A percentile compares a stretch with the other conserved stretches of the same genome.
Conservation (phyloP, 352 stramenopile genomes). For the Phytophthora quininea region DNA sequence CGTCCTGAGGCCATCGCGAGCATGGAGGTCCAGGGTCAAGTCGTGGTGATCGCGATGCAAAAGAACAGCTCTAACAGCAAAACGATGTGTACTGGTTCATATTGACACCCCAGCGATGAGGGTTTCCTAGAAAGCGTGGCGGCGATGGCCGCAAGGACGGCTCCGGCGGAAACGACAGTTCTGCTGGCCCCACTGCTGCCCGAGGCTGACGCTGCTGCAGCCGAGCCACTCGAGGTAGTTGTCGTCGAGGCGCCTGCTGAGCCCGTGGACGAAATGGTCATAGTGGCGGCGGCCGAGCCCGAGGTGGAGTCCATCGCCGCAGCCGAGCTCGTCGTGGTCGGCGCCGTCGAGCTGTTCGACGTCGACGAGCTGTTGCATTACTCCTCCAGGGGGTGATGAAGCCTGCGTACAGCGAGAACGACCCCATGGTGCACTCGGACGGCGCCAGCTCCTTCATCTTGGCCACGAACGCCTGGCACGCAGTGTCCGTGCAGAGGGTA, state of each 20-base stretch:
- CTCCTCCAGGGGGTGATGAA: constrained; percentile 33
- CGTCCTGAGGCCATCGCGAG: constrained; percentile 1
- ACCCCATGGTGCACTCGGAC: constrained; percentile 37
- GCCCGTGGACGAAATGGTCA: constrained; percentile 13
- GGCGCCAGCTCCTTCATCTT: constrained; percentile 30
- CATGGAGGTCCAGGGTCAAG: too few relatives aligned
- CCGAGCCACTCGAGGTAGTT: constrained; percentile 21
- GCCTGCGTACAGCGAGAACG: constrained; percentile 38
- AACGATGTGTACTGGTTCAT: not conserved
- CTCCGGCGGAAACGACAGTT: constrained; percentile 25
- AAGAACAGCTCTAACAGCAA: constrained; percentile 1
- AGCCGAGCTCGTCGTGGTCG: constrained; percentile 8
- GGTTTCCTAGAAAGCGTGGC: constrained; percentile 36
- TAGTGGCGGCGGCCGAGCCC: constrained; percentile 10
- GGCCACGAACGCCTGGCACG: constrained; percentile 34
- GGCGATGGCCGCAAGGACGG: constrained; percentile 27
- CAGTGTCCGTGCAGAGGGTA: constrained; percentile 36
- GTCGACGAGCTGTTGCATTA: constrained; percentile 16
- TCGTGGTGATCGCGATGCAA: not conserved
- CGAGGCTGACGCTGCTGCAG: constrained; percentile 17
- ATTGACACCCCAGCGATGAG: too few relatives aligned
- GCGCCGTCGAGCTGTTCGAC: constrained; percentile 2
- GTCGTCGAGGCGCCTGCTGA: constrained; percentile 13
- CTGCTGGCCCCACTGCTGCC: constrained; percentile 29
- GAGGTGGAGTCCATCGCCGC: constrained; percentile 8